These are phyloP conservation scores for Sclerotinia sclerotiorum DNA, from an alignment of 2,329 filamentous ascomycete genomes.

Conservation along the genomic window DNA sequence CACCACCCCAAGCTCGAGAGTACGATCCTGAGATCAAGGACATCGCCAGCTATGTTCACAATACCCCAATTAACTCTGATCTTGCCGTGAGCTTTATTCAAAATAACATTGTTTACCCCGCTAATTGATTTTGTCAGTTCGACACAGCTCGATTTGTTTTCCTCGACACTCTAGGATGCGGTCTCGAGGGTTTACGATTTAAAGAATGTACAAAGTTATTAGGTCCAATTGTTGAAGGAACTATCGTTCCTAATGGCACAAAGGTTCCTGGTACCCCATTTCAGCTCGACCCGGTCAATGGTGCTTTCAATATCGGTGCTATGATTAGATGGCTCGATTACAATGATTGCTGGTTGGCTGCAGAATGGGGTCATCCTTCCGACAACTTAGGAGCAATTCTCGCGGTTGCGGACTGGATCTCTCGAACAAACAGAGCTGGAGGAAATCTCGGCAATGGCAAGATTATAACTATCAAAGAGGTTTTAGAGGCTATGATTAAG, in stretches of 20 bases:
- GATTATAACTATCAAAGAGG: constrained; percentile 83
- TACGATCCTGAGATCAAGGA: constrained; percentile 94
- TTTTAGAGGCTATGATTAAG: constrained; percentile 98
- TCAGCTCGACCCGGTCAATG: constrained; percentile 92
- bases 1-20: constrained; percentile 53
- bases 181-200: constrained; percentile 92
- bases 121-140: constrained; percentile 55
- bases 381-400: constrained; percentile 98
- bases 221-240: constrained; percentile 87
- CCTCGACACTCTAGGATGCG: constrained; percentile 94
- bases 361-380: constrained; percentile 98
- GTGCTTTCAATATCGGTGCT: constrained; percentile 97
- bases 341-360: constrained; percentile 99
- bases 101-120: constrained; percentile 20
- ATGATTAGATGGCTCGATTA: constrained; percentile 99
- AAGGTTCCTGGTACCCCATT: constrained; percentile 90
- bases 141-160: constrained; percentile 97
- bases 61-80: constrained; percentile 85
- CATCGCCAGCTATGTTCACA: constrained; percentile 93
- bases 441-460: constrained; percentile 84
- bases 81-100: constrained; percentile 69
- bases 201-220: constrained; percentile 95
- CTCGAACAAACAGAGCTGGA: constrained; percentile 76
- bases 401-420: constrained; percentile 95
- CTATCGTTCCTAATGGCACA: constrained; percentile 85